Base-by-base conservation (phyloP, 192 early-diverging fungal genomes). In the Coemansia sp. region DNA sequence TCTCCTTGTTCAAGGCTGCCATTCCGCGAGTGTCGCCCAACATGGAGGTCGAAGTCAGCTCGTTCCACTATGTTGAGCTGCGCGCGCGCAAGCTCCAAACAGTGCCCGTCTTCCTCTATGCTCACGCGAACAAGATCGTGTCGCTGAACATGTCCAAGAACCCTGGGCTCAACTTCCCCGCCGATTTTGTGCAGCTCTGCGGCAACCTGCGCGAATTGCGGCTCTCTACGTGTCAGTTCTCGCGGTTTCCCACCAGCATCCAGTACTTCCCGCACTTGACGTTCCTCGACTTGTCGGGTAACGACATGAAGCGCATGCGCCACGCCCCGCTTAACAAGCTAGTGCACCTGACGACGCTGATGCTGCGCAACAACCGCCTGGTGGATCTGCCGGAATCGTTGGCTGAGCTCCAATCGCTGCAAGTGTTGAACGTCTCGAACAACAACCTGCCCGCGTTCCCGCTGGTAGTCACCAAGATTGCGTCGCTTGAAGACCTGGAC, bases 101-200 rank as follows among this genome's bases (percentile, higher is more conserved):
- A 3, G 86, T 96, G 37, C 93, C 93, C 0, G 88, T 93, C 33
- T 90, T 89, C 26, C 77, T 94, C 20, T 91, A 88, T 55, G 83
- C 80, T 1, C 84, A 90, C 21, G 90, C 92, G 14, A 84, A 80
- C 74, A 84, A 87, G 28, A 93, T 94, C 35, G 77, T 85, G 6
- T 85, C 86, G 16, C 84, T 96, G n/a, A 88, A 96, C 68, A 80
- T 94, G 50, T 93, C 92, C 56, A 85, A 88, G 47, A 94, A 94
- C 71, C 86, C 89, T 18, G 76, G 89, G 38, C 84, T 96, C 52
- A 91, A 93, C 50, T 73, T 96, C 11, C 93, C 94, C 13, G 69
- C 89, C 36, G 92, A 94, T 63, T 92, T 96, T 73, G 86, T 89
- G 25, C 90, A 92, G 82, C 83, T 87, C 43, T 91, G 93, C 38